Conservation (phyloP, 306 rosid species). For the Cucumis sativus region Cucumber_9930_V3 NC_026657.2:17080501-17081000, state of each 20-base stretch:
- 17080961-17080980: conserved; percentile 84
- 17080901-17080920: neutral
- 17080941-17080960: conserved; percentile 94
- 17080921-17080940: conserved; percentile 39
- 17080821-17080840: neutral
- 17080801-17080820: neutral
- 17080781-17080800: neutral
- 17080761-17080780: neutral
- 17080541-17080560: too few relatives aligned
- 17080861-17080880: neutral
- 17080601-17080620: too few relatives aligned
- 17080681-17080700: neutral
- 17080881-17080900: neutral
- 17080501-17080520: too few relatives aligned
- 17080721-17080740: neutral
- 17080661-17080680: too few relatives aligned
- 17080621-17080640: too few relatives aligned
- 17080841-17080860: neutral
- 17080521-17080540: too few relatives aligned
- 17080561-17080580: too few relatives aligned
- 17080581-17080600: too few relatives aligned
- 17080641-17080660: too few relatives aligned
- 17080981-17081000: conserved; percentile 74
- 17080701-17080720: neutral
- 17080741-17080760: neutral